These are phyloP conservation scores for Ophidiomyces ophidiicola DNA, from an alignment of 2,329 filamentous ascomycete species.

Conservation along the genomic window DNA sequence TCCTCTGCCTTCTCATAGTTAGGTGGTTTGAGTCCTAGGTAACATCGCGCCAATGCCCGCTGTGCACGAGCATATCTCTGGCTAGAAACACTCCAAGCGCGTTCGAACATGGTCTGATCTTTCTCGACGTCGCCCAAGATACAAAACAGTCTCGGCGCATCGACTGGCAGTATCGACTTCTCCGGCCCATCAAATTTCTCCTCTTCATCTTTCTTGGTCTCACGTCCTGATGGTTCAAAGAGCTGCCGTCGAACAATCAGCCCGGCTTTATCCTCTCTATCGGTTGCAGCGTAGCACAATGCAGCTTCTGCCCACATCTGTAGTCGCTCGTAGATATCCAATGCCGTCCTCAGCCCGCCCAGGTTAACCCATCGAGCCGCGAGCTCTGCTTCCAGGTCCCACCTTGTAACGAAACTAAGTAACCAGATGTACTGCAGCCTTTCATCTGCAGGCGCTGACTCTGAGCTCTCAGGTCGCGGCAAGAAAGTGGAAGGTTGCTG, in stretches of 20 bases:
- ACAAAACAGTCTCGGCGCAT: constrained; percentile 80
- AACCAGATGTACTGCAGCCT: constrained; percentile 75
- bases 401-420: constrained; percentile 70
- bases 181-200: constrained; percentile 56
- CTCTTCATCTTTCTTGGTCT: constrained; percentile 41
- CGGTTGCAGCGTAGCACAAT: constrained; percentile 67
- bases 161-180: constrained; percentile 57
- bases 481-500: constrained; percentile 61
- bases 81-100: constrained; percentile 77
- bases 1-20: constrained; percentile 58
- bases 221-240: constrained; percentile 49
- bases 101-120: constrained; percentile 62
- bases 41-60: constrained; percentile 69
- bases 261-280: constrained; percentile 72
- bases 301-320: constrained; percentile 93
- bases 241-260: constrained; percentile 65
- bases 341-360: constrained; percentile 73
- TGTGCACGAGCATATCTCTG: constrained; percentile 76
- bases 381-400: constrained; percentile 89
- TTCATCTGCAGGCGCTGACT: constrained; percentile 58
- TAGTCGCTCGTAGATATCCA: constrained; percentile 90
- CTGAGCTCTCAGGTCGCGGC: constrained; percentile 58
- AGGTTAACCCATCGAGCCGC: constrained; percentile 85
- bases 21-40: constrained; percentile 48
- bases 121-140: constrained; percentile 84